Conservation (phyloP, 768 basidiomycete species). For the Calocera viscosa region DNA sequence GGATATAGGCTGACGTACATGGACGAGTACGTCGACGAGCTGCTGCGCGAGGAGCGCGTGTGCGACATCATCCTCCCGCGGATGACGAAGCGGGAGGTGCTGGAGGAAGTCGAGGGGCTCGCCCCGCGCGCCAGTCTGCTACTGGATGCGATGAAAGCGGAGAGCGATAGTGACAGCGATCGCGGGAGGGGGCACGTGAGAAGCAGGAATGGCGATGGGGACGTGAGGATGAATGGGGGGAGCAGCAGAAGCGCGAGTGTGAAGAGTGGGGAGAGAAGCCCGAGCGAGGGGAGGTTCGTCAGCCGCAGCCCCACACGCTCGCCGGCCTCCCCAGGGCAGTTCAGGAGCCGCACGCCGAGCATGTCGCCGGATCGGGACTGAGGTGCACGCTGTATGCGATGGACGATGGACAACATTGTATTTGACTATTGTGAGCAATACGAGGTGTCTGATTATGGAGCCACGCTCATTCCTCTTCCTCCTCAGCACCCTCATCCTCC, state of each 20-base stretch:
- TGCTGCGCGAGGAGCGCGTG: conserved; percentile 79
- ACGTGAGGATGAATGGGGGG: neutral
- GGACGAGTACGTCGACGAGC: conserved; percentile 79
- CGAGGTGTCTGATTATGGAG: neutral
- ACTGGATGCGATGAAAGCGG: conserved; percentile 70
- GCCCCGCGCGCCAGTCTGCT: conserved; percentile 73
- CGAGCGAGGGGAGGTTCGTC: neutral
- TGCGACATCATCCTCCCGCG: conserved; percentile 95
- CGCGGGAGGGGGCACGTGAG: neutral
- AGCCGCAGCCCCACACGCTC: conserved; percentile 2
- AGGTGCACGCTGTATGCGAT: neutral
- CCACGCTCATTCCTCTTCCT: neutral
- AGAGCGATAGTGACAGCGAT: neutral
- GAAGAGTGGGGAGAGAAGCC: neutral
- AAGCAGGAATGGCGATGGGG: neutral
- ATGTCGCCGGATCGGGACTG: neutral
- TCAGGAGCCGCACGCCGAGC: conserved; percentile 3
- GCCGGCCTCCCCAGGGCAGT: neutral
- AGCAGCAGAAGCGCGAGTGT: neutral
- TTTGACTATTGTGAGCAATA: neutral
- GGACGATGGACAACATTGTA: neutral
- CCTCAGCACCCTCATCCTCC: conserved; percentile 18
- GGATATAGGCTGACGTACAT: conserved; percentile 79
- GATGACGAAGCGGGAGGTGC: conserved; percentile 63
- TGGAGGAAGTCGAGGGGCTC: conserved; percentile 88